Base-by-base conservation (phyloP, 305 asterid genomes). In the Solanum hybrid region DNA sequence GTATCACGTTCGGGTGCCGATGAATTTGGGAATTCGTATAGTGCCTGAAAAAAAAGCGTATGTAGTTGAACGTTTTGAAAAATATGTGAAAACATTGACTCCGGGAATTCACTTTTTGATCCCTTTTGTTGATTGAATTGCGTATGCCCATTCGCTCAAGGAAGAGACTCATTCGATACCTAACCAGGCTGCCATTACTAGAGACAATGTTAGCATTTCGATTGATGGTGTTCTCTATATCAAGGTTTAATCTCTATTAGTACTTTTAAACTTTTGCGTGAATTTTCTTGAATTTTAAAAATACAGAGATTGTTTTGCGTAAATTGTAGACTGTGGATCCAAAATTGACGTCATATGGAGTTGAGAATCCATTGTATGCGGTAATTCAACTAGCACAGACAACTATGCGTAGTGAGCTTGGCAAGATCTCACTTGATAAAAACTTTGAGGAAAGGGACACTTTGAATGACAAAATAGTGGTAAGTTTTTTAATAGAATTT, bases 341-440 rank as follows among this genome's bases (percentile, higher is more conserved):
- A 31, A 94, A 93, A 91, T 89, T 97, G 95, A 98, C 98, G 8
- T 97, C 99, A 13, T 97, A 97, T 91, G 98, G 99, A 66, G 99
- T 96, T 88, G 95, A 94, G 91, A 93, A 94, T 91, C 99, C 98
- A 7, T 71, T 96, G 42, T 94, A 92, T 92, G 97, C 98, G 60
- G 94, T 96, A 75, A 93, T 94, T 91, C 98, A 95, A 91, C 97
- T 96, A 38, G 98, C 99, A 1, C 99, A 97, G 89, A 97, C 98
- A 64, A 95, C 99, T 64, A 97, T 96, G 99, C 93, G 98, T 11
- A 97, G 99, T 93, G 98, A 97, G 93, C 95, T 97, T 26, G 98
- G 99, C 10, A 97, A 96, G 94, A 95, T 97, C 91, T 94, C 97
- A 19, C 94, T 97, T 27, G 99, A 97, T 94, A 97, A 95, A 94